These are phyloP conservation scores for Dipodascopsis tothii DNA, from an alignment of 805 yeast species.

Conservation along the genomic window DNA sequence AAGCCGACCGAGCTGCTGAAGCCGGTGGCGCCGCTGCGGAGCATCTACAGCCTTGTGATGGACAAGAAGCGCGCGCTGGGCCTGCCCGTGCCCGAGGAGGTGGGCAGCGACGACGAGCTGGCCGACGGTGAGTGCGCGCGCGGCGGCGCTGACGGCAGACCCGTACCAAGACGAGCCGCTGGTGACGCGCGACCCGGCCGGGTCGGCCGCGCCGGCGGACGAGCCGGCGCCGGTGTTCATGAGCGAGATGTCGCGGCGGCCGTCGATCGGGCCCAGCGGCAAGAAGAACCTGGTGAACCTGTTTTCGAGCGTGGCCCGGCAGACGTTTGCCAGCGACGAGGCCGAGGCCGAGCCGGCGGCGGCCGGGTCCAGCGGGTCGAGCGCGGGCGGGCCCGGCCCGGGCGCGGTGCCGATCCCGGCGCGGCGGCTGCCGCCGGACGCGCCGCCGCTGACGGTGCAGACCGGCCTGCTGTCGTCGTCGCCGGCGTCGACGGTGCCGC, in stretches of 20 bases:
- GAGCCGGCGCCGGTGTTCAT: no score
- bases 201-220: no score
- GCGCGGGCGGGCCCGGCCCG: conserved; percentile 1
- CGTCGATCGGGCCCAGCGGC: no score
- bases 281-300: conserved; percentile 18
- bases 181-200: no score
- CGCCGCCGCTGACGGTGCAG: conserved; percentile 12
- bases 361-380: conserved; percentile 1
- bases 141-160: no score
- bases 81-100: conserved; percentile 19
- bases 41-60: conserved; percentile 19
- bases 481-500: conserved; percentile 10
- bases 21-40: conserved; percentile 19
- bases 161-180: no score
- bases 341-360: neutral
- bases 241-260: no score
- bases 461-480: conserved; percentile 5
- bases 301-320: conserved; percentile 21
- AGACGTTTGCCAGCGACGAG: conserved; percentile 13
- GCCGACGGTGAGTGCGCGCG: no score
- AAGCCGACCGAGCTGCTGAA: conserved; percentile 18
- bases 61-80: conserved; percentile 21
- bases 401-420: neutral
- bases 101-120: conserved; percentile 22
- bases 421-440: conserved; percentile 1